Evolutionary conservation across 1,139 yeast genomes (phyloP).

Genomic region (Saccharomyces hybrid): DNA sequence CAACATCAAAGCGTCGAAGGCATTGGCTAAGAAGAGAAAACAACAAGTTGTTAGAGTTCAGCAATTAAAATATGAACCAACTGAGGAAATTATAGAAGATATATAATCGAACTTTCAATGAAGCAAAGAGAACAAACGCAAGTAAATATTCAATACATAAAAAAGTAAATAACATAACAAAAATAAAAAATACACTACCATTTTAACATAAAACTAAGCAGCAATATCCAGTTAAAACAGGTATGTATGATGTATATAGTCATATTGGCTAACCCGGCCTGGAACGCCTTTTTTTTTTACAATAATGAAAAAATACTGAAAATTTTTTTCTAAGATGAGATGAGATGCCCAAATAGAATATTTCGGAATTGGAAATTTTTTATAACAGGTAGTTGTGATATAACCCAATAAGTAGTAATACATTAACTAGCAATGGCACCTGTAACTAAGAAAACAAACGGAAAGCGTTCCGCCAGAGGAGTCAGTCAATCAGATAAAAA

Average conservation of each 20-base stretch:
- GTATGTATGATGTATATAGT: neutral
- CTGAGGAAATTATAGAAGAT: constrained; percentile 21
- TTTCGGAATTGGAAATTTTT: constrained; percentile 2
- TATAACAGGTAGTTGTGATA: neutral
- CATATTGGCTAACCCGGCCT: neutral
- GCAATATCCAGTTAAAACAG: neutral
- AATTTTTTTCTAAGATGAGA: constrained; percentile 5
- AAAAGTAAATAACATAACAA: neutral
- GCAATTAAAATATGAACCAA: constrained; percentile 18
- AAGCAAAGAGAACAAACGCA: neutral
- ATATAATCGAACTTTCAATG: neutral
- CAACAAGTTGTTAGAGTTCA: constrained; percentile 19
- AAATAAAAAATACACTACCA: neutral
- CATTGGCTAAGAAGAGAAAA: constrained; percentile 39
- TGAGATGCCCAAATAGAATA: constrained; percentile 8
- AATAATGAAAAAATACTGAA: neutral
- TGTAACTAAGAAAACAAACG: constrained; percentile 14
- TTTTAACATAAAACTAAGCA: neutral
- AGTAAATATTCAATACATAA: neutral
- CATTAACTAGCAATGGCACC: constrained; percentile 20
- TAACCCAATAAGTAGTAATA: neutral
- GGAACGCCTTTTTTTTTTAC: neutral
- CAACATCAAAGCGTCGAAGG: constrained; percentile 64
- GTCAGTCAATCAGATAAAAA: constrained; percentile 8
- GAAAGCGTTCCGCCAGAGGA: constrained; percentile 14